Base-by-base conservation (phyloP, 805 yeast species). In the Isabelozyma rhagii region DNA sequence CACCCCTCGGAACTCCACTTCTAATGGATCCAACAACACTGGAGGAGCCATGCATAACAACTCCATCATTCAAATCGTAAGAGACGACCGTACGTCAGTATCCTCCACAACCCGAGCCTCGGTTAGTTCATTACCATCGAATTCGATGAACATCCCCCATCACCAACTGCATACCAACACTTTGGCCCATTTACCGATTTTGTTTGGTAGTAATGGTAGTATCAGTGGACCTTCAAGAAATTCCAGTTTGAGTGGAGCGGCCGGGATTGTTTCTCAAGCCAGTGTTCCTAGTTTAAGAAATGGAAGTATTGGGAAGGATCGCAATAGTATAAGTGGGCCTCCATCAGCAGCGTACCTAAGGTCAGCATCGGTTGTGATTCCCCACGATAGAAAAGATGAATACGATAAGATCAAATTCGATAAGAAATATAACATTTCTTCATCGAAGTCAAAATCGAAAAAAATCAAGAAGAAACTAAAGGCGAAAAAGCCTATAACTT, bases 91-190 rank as follows among this genome's bases (percentile, higher is more conserved):
- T 41, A 64, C 55, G 47, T 66, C 72, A 7, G 58, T 73, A 11
- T 59, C 67, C 25, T 64, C 68, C 45, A 47, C 62, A 25, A 59
- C 57, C 21, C 54, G 77, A 51, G 77, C 69, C 41, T 70, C 75
- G 28, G 72, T 74, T 9, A 67, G 71, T 50, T 69, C 75, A 5
- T 62, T 74, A 29, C 79, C 79, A 8, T 70, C 75, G 14, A 74
- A 74, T 55, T 66, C 72, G 14, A 74, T 74, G 79, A 69, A 74
- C 54, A 74, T 74, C 8, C 79, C 79, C 1, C 79, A 74, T 55
- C 79, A 74, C 57, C 77, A 73, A 50, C 67, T 64, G 61, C 65
- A 60, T 49, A 64, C 58, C 49, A 66, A 55, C 47, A 66, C 76
- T 5, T 62, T 74, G 57, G 76, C 76, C 3, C 79, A 74, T 53